Conservation (phyloP, 2,329 filamentous ascomycete genomes). For the Paecilomyces sp. region DNA sequence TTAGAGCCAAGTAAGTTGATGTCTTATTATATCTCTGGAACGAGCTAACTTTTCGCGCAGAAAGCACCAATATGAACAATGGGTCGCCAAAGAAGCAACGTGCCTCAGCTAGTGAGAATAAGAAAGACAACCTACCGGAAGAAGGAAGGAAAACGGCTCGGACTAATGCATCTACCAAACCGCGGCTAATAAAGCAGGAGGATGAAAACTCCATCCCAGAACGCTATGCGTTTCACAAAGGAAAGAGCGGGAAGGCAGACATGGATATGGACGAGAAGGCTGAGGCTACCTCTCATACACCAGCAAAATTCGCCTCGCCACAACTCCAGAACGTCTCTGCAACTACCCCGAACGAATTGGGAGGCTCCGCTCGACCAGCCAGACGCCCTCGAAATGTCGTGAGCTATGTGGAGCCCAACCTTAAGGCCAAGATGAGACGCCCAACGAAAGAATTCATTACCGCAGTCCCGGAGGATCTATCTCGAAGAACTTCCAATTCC, state of each 20-base stretch:
- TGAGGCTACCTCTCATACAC: not conserved
- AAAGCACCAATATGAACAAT: conserved; percentile 44
- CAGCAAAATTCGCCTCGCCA: not conserved
- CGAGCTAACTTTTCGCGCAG: conserved; percentile 22
- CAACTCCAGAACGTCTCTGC: not conserved
- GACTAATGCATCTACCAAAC: not conserved
- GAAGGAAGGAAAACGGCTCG: not conserved
- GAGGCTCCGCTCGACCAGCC: conserved; percentile 48
- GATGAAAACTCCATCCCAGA: not conserved
- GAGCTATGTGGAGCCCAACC: conserved; percentile 76
- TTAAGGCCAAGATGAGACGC: conserved; percentile 76
- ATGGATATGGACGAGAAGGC: not conserved
- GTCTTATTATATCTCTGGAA: not conserved
- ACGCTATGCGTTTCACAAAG: not conserved
- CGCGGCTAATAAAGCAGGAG: not conserved
- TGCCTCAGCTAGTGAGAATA: conserved; percentile 8
- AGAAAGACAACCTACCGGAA: conserved; percentile 7
- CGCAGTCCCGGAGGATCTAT: conserved; percentile 55
- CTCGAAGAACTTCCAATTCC: conserved; percentile 41
- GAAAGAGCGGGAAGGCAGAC: not conserved
- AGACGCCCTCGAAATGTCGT: conserved; percentile 61
- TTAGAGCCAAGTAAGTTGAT: conserved; percentile 36
- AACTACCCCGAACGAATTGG: conserved; percentile 25
- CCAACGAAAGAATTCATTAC: conserved; percentile 70
- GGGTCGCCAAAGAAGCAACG: conserved; percentile 21